Evolutionary conservation across 2,329 filamentous ascomycete species (phyloP), one percentile per base, ranked within the genome.

Genomic region (Trichophyton mentagrophytes): DNA sequence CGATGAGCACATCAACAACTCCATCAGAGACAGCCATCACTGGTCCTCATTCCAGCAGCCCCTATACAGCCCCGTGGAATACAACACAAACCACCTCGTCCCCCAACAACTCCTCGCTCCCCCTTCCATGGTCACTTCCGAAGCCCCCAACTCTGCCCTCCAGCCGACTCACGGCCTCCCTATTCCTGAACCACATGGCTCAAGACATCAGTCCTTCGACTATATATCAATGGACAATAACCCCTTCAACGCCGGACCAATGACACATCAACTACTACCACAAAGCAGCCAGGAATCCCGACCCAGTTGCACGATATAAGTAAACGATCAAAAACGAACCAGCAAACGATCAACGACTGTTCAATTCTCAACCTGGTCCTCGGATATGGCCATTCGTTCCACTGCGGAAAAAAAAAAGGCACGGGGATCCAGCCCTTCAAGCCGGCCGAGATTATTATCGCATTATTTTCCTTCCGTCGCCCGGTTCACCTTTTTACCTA

Each of bases 11-110:
- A 59, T 46, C n/a, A 44, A 33, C 42, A 53, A 33, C 42, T 33
- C 17, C 49, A 38, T 57, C 5, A 38, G 55, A 22, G 38, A 57
- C 9, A 13, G n/a, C 30, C 55, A 57, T 38, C 57, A 44, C 25
- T 59, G 57, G 57, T 44, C 57, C 11, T 47, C 57, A 13, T 59
- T 59, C 57, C 38, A 59, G 33, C 57, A 38, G 20, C 55, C 57
- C n/a, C 33, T 47, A 27, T 59, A 59, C n/a, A 59, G 57, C 25
- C 38, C 38, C 22, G 42, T 59, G 5, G 57, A 33, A 44, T 59
- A 59, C 25, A 47, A 13, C 8, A 9, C 17, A 22, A 46, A 38
- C 11, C 55, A 57, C 8, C 40, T 59, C 25, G 57, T 59, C 6
- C 57, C 57, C 3, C 55, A 57, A 25, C 57, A 46, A 13, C 20